phyloP scores from a whole-genome alignment of 345 rosid species.

The Hevea brasiliensis region DNA sequence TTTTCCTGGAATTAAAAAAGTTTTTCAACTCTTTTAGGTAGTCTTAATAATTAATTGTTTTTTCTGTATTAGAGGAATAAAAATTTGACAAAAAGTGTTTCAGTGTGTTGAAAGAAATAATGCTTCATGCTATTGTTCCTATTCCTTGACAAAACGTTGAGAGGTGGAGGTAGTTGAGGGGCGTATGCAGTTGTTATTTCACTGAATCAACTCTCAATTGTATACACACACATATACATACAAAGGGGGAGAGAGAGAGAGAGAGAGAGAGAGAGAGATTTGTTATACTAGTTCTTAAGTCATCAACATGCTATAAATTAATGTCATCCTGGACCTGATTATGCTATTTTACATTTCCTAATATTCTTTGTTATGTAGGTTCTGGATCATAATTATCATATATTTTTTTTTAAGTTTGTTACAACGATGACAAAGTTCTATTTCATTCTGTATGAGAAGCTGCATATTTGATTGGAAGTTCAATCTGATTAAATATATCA shows the following conservation, averaged over 20 bases:
- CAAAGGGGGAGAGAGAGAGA: no score
- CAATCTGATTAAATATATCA: not conserved
- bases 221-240: not conserved
- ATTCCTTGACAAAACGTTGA: no score
- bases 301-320: not conserved
- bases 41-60: not conserved
- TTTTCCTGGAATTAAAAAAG: no score
- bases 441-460: not conserved
- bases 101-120: not conserved
- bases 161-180: not conserved
- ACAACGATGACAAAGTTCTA: not conserved
- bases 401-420: not conserved
- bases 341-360: not conserved
- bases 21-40: no score
- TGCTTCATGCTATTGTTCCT: not conserved
- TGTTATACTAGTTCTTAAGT: constrained; percentile 1
- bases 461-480: not conserved
- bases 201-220: not conserved
- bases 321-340: not conserved
- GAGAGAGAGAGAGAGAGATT: not conserved
- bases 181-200: not conserved
- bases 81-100: not conserved
- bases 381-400: not conserved
- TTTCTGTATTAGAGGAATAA: not conserved
- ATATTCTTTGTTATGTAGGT: not conserved